Conservation (phyloP, 176 grass and related monocot species). For the Canna indica region DNA sequence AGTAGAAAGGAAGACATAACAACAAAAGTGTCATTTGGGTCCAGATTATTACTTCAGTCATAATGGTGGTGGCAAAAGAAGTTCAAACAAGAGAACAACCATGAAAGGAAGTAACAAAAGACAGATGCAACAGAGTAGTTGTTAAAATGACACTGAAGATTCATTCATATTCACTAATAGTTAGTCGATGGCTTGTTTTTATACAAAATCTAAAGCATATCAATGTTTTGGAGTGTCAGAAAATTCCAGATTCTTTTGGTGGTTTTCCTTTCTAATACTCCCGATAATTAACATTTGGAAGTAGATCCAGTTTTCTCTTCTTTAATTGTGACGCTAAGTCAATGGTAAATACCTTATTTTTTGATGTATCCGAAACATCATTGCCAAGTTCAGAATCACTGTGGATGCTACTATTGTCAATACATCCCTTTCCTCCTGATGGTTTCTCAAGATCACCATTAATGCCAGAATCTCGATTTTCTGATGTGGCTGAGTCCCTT, state of each 20-base stretch:
- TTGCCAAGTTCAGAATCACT: slow-evolving; percentile 23
- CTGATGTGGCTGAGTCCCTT: background rate
- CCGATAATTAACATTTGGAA: background rate
- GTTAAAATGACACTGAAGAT: too few species aligned
- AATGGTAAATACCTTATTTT: slow-evolving; percentile 31
- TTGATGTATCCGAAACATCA: slow-evolving; percentile 21
- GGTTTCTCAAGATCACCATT: background rate
- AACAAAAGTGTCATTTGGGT: too few species aligned
- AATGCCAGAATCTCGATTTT: slow-evolving; percentile 6
- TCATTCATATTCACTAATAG: too few species aligned
- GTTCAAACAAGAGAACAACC: too few species aligned
- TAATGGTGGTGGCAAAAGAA: too few species aligned
- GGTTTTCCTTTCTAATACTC: background rate
- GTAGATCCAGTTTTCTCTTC: too few species aligned
- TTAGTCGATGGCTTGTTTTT: background rate
- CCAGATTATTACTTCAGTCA: too few species aligned
- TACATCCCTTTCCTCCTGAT: slow-evolving; percentile 19
- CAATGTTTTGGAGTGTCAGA: background rate
- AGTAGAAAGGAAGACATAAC: too few species aligned
- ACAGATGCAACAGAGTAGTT: too few species aligned
- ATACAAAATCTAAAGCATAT: background rate
- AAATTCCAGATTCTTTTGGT: background rate
- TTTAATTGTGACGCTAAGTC: background rate
- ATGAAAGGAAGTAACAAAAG: too few species aligned
- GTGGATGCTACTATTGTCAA: slow-evolving; percentile 14